Evolutionary conservation across 2,329 filamentous ascomycete species (phyloP).

Genomic region (Penicillium frequentans): DNA sequence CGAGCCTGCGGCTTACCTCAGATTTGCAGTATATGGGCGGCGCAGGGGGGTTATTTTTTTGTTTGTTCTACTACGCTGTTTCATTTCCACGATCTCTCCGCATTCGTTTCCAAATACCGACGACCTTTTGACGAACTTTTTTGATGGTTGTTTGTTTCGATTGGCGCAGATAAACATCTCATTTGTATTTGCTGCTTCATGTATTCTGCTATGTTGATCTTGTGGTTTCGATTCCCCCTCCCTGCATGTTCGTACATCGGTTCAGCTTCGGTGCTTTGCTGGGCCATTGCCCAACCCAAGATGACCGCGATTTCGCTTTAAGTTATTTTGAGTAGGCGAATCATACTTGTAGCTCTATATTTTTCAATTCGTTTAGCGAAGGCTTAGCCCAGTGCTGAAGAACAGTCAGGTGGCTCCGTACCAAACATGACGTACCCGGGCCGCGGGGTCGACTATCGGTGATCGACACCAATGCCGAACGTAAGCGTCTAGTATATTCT

Average conservation of each 20-base stretch:
- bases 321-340: background rate
- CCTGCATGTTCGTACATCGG: slow-evolving; percentile 26
- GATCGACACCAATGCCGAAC: background rate
- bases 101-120: slow-evolving; percentile 12
- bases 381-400: background rate
- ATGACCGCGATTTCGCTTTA: slow-evolving; percentile 10
- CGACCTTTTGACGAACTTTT: slow-evolving; percentile 16
- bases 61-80: background rate
- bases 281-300: slow-evolving; percentile 9
- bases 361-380: background rate
- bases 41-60: slow-evolving; percentile 15
- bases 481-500: background rate
- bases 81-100: slow-evolving; percentile 9
- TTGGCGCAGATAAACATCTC: slow-evolving; percentile 16
- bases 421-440: background rate
- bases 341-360: background rate
- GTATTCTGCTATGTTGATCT: slow-evolving; percentile 12
- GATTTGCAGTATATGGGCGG: slow-evolving; percentile 26
- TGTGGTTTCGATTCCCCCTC: slow-evolving; percentile 31
- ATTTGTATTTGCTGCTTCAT: slow-evolving; percentile 16
- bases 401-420: background rate
- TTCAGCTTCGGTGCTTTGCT: slow-evolving; percentile 12
- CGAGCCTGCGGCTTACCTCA: slow-evolving; percentile 11
- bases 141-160: slow-evolving; percentile 12
- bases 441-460: background rate